Base-by-base conservation (phyloP, 2,329 filamentous ascomycete genomes). In the Diplodia seriata region DNA sequence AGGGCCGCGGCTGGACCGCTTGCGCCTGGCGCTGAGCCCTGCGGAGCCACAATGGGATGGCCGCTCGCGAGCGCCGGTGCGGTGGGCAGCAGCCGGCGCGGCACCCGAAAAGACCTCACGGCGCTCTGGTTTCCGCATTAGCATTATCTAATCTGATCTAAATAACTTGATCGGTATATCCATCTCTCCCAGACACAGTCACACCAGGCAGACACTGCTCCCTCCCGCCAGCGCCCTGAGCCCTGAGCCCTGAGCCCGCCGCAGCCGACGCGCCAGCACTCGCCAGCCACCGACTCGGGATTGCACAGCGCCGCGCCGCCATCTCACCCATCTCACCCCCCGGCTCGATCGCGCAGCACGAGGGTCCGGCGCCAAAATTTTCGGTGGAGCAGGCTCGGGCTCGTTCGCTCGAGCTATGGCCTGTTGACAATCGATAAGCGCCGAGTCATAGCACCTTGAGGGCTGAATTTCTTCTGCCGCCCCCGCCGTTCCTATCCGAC, bases 81-180 rank as follows among this genome's bases (percentile, higher is more conserved):
- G 59, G 50, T 62, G 59, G 26, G 29, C 40, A 51, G 38, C 12
- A 26, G 23, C 8, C 29, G 59, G 47, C 59, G 43, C 59, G 9
- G 8, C n/a, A 7, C 59, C 59, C 18, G 59, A 51, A 63, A 63
- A 51, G 59, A 51, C 59, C 59, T 51, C 59, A 23, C 15, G 15
- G 47, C 59, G 59, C 40, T 14, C 47, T 51, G 40, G 18, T 43
- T 61, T 33, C 57, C 57, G 20, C 59, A 51, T 51, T 38, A 18
- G 57, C 57, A 63, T 63, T 63, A 63, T 63, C 59, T 63, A 51
- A 63, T 63, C 59, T 63, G 59, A 63, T 63, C 59, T 53, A 53
- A 53, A n/a, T 38, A 14, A n/a, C 59, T 26, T 43, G 59, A 63
- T 63, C 59, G 23, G 59, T 63, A 51, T 53, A 53, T 63, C 43